Conservation (phyloP, 208 protist species). For the Acanthamoeba healyi region DNA sequence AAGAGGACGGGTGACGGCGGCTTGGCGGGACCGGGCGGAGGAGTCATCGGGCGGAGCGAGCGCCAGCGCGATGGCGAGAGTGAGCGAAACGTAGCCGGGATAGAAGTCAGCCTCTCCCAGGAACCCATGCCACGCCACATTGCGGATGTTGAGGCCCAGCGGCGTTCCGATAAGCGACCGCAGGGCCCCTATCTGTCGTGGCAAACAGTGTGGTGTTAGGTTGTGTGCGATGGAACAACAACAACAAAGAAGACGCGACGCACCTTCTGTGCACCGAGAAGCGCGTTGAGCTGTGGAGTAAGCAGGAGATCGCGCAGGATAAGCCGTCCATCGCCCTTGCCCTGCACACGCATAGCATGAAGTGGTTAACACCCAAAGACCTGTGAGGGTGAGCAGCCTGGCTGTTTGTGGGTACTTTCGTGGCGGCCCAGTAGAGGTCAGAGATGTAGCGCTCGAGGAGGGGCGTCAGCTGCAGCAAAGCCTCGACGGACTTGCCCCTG, state of each 20-base stretch:
- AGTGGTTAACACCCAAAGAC: not conserved
- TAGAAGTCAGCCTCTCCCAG: not conserved
- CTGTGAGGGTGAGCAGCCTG: not conserved
- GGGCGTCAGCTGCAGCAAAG: slow-evolving; percentile 30
- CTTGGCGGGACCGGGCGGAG: not conserved
- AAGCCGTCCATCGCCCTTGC: slow-evolving; percentile 6
- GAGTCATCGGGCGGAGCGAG: not conserved
- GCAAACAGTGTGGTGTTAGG: not conserved
- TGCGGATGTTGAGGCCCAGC: slow-evolving; percentile 48
- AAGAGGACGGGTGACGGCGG: not conserved
- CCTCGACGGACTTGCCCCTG: not conserved
- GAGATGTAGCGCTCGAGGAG: slow-evolving; percentile 28
- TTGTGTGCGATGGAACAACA: not conserved
- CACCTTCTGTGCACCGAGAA: not conserved
- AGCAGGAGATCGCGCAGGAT: slow-evolving; percentile 55
- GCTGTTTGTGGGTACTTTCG: not conserved
- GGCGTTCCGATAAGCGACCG: slow-evolving; percentile 49
- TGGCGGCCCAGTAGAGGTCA: slow-evolving; percentile 36
- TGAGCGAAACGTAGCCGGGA: slow-evolving; percentile 3
- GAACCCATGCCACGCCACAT: slow-evolving; percentile 66
- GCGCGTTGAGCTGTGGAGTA: not conserved
- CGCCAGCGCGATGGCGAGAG: not conserved
- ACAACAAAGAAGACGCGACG: not conserved
- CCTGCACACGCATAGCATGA: not conserved
- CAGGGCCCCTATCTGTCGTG: not conserved